Base-by-base conservation (phyloP, 2,329 filamentous ascomycete genomes). In the Alternaria consortialis region DNA sequence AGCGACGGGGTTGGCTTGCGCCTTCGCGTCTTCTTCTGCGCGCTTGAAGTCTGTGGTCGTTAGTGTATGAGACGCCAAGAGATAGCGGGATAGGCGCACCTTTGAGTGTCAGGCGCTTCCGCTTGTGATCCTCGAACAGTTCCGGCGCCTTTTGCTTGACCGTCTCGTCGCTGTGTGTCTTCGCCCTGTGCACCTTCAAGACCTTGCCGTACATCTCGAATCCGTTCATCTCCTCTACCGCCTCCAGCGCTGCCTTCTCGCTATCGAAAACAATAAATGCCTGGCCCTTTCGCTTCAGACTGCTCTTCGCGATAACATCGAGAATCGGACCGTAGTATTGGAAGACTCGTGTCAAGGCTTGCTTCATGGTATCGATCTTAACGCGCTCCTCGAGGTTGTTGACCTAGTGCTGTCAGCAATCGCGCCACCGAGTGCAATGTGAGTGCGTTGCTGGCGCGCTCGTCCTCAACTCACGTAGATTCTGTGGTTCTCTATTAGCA, bases 121-220 rank as follows among this genome's bases (percentile, higher is more conserved):
- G 84, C 85, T 96, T 97, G 81, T 98, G 94, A 63, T 85, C 83
- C 78, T 98, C 94, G 59, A 97, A 87, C 63, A 93, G 92, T n/a
- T 94, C 90, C 17, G 84, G 89, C n/a, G 90, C 91, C 27, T 89
- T 87, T 60, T 84, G 84, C 79, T 91, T 84, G 17, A 99, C 91
- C 0, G 91, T 96, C 52, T 92, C 94, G 82, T 99, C 95, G 77
- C 93, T 97, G 63, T 87, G 86, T 5, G 91, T 92, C 74, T 89
- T 90, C 25, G 95, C 95, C 74, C 93, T 89, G 15, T 92, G 90
- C 34, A 97, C 80, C 62, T 89, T 86, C 90, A 99, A 96, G 1
- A 91, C 90, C 81, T 97, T 97, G 51, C 91, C 93, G 72, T 97
- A 97, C 5, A 99, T 82, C 70, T 96, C 91, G 78, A 99, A 99